Evolutionary conservation across 768 basidiomycete species (phyloP), one percentile per base, ranked within the genome.

Genomic region (Tricholomella constricta): DNA sequence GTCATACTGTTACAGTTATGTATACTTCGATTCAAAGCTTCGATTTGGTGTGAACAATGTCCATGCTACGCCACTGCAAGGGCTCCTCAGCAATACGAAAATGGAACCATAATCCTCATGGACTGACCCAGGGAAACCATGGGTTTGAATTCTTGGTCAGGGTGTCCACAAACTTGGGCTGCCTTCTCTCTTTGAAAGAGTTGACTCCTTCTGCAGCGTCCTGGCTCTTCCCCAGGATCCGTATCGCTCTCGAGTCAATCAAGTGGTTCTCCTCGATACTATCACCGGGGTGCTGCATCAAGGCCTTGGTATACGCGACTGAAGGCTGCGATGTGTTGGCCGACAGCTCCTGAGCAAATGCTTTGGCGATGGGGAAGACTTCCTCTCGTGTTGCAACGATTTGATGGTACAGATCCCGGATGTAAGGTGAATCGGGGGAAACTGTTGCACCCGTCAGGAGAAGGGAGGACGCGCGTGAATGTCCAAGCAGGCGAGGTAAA

Each of bases 101-200:
- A 31, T n/a, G 3, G 32, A 45, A 37, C 4, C 3, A 38, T 10
- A 41, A 17, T 22, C 11, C 2, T 11, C 22, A 45, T 29, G 3
- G 1, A 65, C 78, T 57, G 48, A 83, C 82, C 81, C 81, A 84
- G 36, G 82, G 79, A 52, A 72, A 75, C 75, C 77, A 80, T 10
- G 62, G 59, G 3, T 72, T 69, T n/a, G 65, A 56, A 45, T 72
- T 70, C 35, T 71, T 72, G 1, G 74, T 73, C 48, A 83, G 52
- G 2, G 69, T 76, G 42, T 78, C 80, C 10, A 62, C 61, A 52
- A 83, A 82, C 37, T 70, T 74, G 2, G 77, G 75, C 6, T 61
- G 41, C 11, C 83, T 67, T 54, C 70, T 73, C 56, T 83, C 76
- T 52, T 65, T 77, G 67, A 84, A 85, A 0, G 82, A 70, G 7